phyloP scores from a whole-genome alignment of 345 rosid species.

The Melastoma malabathricum region DNA sequence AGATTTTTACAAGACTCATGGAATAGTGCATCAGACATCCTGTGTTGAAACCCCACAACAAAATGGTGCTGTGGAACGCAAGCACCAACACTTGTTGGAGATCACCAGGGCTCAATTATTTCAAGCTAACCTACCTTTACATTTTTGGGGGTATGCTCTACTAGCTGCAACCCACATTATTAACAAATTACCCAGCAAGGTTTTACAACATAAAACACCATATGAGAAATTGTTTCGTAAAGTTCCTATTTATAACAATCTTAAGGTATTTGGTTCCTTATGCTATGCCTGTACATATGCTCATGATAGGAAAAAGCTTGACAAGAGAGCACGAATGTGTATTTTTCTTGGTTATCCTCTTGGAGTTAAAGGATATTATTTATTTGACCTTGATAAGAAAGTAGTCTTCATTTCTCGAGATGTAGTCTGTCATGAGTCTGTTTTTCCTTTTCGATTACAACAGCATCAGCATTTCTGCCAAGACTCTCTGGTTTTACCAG shows the following conservation, averaged over 20 bases:
- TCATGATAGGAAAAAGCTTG: no score
- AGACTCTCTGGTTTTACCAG: no score
- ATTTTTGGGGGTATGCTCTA: no score
- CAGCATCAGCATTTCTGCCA: no score
- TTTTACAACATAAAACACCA: background rate
- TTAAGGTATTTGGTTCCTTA: no score
- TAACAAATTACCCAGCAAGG: background rate
- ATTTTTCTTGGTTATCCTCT: background rate
- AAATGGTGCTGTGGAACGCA: no score
- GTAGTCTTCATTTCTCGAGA: background rate
- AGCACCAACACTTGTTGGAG: no score
- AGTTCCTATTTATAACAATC: background rate
- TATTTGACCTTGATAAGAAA: background rate
- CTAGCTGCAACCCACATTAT: background rate
- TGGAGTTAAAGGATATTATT: background rate
- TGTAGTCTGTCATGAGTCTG: background rate
- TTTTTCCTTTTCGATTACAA: background rate
- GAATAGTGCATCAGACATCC: conserved; percentile 1
- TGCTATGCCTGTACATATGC: no score
- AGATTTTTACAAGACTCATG: background rate
- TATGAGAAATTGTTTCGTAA: background rate
- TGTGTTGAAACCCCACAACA: no score
- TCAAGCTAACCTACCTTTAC: no score
- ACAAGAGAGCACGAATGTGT: no score
- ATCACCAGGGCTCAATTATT: no score